Conservation (phyloP, 2,329 filamentous ascomycete species). For the Penicillium capsulatum region DNA sequence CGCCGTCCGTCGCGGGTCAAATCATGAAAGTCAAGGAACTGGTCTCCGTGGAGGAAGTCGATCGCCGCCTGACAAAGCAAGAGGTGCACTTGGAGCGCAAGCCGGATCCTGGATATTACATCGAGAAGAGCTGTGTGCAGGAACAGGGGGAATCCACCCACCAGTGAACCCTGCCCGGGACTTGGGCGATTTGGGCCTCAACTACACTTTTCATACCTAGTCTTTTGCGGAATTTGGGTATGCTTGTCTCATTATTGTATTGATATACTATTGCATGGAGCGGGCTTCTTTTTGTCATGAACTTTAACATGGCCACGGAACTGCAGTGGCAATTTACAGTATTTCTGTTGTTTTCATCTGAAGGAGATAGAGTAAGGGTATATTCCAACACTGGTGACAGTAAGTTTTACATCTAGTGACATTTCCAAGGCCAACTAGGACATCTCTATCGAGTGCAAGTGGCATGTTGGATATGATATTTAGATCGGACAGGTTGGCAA, state of each 20-base stretch:
- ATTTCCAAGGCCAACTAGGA: too few relatives aligned
- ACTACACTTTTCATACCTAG: too few relatives aligned
- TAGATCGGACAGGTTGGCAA: too few relatives aligned
- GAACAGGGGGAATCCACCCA: constrained; percentile 25
- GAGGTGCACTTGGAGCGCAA: constrained; percentile 68
- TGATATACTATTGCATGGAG: constrained; percentile 20
- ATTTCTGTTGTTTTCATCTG: too few relatives aligned
- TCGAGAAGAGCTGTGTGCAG: constrained; percentile 55
- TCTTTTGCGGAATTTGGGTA: neutral
- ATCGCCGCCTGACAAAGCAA: constrained; percentile 56
- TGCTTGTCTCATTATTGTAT: constrained; percentile 5
- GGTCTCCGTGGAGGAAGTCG: constrained; percentile 76
- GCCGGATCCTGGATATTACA: constrained; percentile 74
- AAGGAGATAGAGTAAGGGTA: too few relatives aligned
- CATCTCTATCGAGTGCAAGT: too few relatives aligned
- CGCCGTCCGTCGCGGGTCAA: constrained; percentile 76
- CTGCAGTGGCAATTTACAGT: too few relatives aligned
- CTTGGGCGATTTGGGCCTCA: neutral
- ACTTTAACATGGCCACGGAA: constrained; percentile 7
- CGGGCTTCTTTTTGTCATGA: constrained; percentile 21
- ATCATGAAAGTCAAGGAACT: constrained; percentile 94
- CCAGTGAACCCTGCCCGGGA: constrained; percentile 9
- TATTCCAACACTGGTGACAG: too few relatives aligned
- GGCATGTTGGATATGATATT: too few relatives aligned
- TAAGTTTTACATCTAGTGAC: too few relatives aligned